Conservation (phyloP, 225 moss, liverwort and hornwort genomes). For the Marchantia polymorpha region DNA sequence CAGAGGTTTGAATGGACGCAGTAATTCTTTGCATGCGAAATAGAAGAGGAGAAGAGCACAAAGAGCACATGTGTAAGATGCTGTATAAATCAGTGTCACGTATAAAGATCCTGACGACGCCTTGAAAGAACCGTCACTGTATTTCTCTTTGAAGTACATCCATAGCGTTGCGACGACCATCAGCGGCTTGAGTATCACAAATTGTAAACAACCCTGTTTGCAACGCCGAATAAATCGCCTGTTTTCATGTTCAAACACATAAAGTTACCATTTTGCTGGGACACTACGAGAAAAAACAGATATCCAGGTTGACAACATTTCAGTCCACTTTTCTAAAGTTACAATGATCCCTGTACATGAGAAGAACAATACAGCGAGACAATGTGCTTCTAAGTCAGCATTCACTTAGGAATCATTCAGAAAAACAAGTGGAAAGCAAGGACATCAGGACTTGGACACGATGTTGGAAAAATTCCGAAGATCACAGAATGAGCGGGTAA, state of each 20-base stretch:
- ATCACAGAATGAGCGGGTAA: too few species aligned
- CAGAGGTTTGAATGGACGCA: constrained; percentile 70
- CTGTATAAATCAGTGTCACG: constrained; percentile 72
- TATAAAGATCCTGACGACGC: constrained; percentile 59
- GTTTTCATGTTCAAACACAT: constrained; percentile 4
- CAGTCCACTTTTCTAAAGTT: not conserved
- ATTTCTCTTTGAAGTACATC: constrained; percentile 61
- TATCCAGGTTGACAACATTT: not conserved
- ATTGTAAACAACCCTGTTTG: constrained; percentile 79
- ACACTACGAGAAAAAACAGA: not conserved
- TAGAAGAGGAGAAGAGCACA: constrained; percentile 77
- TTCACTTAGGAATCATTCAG: too few species aligned
- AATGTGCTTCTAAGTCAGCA: too few species aligned
- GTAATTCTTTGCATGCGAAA: constrained; percentile 83
- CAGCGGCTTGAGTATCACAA: constrained; percentile 82
- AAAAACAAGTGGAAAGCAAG: too few species aligned
- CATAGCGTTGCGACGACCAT: constrained; percentile 61
- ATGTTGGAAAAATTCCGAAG: too few species aligned
- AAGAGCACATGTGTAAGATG: constrained; percentile 71
- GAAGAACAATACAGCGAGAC: not conserved
- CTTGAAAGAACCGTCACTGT: constrained; percentile 61
- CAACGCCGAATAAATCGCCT: constrained; percentile 89
- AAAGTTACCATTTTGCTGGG: not conserved
- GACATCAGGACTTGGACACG: too few species aligned
- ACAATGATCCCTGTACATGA: not conserved